Conservation (phyloP, 2,329 filamentous ascomycete genomes). For the Talaromyces sp. region DNA sequence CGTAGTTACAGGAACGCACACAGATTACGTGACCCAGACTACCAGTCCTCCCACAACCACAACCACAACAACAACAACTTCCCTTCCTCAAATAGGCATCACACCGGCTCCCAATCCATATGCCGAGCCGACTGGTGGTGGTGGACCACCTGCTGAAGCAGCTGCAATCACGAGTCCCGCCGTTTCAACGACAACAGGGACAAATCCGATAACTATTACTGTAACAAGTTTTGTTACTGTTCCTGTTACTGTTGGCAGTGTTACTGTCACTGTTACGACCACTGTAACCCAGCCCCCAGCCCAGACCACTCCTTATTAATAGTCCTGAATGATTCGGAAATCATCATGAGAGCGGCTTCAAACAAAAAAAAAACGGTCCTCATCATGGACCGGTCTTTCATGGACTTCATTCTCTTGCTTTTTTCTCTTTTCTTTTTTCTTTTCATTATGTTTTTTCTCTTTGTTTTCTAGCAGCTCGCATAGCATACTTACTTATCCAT, state of each 20-base stretch:
- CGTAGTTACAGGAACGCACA: background rate
- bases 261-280: conserved; percentile 16
- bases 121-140: background rate
- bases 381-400: background rate
- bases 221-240: conserved; percentile 4
- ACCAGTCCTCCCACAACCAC: background rate
- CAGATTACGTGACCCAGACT: background rate
- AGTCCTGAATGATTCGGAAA: background rate
- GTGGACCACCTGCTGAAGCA: background rate
- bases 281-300: conserved; percentile 4
- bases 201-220: conserved; percentile 15
- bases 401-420: background rate
- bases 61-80: background rate
- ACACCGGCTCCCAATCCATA: background rate
- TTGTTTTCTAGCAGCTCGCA: background rate
- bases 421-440: background rate
- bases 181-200: background rate
- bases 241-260: background rate
- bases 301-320: background rate
- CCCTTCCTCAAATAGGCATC: background rate
- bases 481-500: background rate
- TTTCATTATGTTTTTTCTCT: background rate
- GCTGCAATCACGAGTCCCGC: background rate
- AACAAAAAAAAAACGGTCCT: too few relatives aligned
- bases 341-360: background rate